Base-by-base conservation (phyloP, 2,329 filamentous ascomycete species). In the Conoideocrella luteorostrata region DNA sequence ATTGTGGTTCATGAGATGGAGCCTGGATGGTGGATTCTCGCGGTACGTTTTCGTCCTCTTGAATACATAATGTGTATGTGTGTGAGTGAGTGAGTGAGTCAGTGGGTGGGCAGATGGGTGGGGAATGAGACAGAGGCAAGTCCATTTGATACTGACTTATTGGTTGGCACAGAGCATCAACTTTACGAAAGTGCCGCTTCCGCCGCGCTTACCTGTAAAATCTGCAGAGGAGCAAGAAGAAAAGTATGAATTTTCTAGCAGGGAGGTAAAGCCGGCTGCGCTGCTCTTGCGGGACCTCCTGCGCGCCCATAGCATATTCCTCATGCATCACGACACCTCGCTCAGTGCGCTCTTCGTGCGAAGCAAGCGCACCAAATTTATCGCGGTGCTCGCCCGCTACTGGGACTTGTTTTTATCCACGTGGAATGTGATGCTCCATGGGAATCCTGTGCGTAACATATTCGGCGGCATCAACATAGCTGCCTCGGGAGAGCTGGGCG, bases 21-120 rank as follows among this genome's bases (percentile, higher is more conserved):
- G 63, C 71, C 78, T 13, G 86, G 86, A 23, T 98, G 93, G 93
- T 98, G 94, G 94, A 82, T 97, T 49, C 70, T 97, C 47, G 90
- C 88, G 49, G 89, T 94, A 71, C 59, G 86, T 68, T 17, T n/a
- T n/a, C n/a, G n/a, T n/a, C n/a, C n/a, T n/a, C n/a, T n/a, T n/a
- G n/a, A n/a, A n/a, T n/a, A n/a, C n/a, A n/a, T n/a, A n/a, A n/a
- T n/a, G n/a, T n/a, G n/a, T n/a, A n/a, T n/a, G n/a, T n/a, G n/a
- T n/a, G n/a, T n/a, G n/a, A n/a, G n/a, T n/a, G n/a, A n/a, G n/a
- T n/a, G n/a, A n/a, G n/a, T n/a, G n/a, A n/a, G n/a, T n/a, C n/a
- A n/a, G n/a, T n/a, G n/a, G n/a, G n/a, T n/a, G n/a, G n/a, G n/a
- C n/a, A n/a, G n/a, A n/a, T n/a, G n/a, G n/a, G n/a, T n/a, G n/a